These are phyloP conservation scores for Mycena alexandri DNA, from an alignment of 768 basidiomycete genomes.

Conservation along the genomic window DNA sequence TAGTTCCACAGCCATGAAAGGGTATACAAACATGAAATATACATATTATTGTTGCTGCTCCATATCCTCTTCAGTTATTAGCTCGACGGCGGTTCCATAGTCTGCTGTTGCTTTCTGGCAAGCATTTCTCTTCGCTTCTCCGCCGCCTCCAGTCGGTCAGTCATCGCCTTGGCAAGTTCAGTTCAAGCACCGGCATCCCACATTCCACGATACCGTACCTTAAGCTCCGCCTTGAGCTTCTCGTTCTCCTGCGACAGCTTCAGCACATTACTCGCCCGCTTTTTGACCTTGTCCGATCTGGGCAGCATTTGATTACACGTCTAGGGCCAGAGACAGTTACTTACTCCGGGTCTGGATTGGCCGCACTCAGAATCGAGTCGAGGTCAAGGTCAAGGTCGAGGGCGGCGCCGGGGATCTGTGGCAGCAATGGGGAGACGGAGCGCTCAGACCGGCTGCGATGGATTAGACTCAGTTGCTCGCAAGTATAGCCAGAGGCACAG, in stretches of 20 bases:
- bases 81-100: slow-evolving; percentile 46
- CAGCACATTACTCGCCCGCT: slow-evolving; percentile 82
- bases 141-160: slow-evolving; percentile 79
- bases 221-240: slow-evolving; percentile 80
- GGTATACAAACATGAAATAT: slow-evolving; percentile 29
- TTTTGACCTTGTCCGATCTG: slow-evolving; percentile 67
- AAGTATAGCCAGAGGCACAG: slow-evolving; percentile 41
- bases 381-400: slow-evolving; percentile 59
- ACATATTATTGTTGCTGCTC: slow-evolving; percentile 21
- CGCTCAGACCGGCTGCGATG: slow-evolving; percentile 38
- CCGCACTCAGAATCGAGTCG: slow-evolving; percentile 55
- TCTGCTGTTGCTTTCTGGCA: slow-evolving; percentile 51
- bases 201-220: slow-evolving; percentile 24
- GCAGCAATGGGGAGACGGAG: slow-evolving; percentile 49
- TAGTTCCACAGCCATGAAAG: slow-evolving; percentile 1
- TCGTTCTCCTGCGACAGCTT: slow-evolving; percentile 85
- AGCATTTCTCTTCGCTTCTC: slow-evolving; percentile 71
- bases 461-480: slow-evolving; percentile 19
- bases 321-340: slow-evolving; percentile 47
- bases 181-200: neutral
- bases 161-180: slow-evolving; percentile 62
- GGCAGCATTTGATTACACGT: slow-evolving; percentile 39
- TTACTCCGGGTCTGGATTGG: slow-evolving; percentile 57
- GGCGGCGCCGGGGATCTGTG: slow-evolving; percentile 68
- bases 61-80: slow-evolving; percentile 31